Evolutionary conservation across 805 yeast species (phyloP), one percentile per base, ranked within the genome.

Genomic region (Jamesozyma hellenica): DNA sequence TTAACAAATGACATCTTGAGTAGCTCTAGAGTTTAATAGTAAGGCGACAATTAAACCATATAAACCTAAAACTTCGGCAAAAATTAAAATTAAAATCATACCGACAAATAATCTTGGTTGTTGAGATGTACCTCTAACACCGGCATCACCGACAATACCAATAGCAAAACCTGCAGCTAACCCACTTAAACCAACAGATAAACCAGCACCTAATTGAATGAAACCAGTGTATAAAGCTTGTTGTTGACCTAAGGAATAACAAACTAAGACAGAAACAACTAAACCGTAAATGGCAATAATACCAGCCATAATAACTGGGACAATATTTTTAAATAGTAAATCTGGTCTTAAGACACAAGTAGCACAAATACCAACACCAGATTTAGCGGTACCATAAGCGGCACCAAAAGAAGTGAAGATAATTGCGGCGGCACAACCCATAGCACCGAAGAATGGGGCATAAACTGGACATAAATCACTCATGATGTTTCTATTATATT

Each of bases 241-340:
- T 55, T 76, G 72, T 68, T 88, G 96, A 59, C 77, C 78, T 58
- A 90, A 75, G 38, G 90, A 79, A 57, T 84, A 92, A 41, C 96
- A 82, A 48, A 90, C 90, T 63, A 90, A 77, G 49, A 90, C 98
- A 25, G 96, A 83, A 43, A 90, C 96, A 48, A 90, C 97, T 61
- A 90, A 71, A 43, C 98, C 98, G 65, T 90, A 90, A 70, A 90
- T 88, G 70, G 97, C 96, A 70, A 90, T 87, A 62, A 90, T 90
- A 90, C 98, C 98, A 50, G 97, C 96, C 96, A 90, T 90, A 70
- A 90, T 79, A 55, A 92, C 96, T 49, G 98, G 98, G 47, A 90
- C 95, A 57, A 88, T 81, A 70, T 84, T 84, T 71, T 79, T 86
- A 56, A 90, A 88, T 62, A 88, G 70, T 64, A 88, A 74, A 65